Conservation (phyloP, 192 early-diverging fungal genomes). For the Coemansia umbellata region DNA sequence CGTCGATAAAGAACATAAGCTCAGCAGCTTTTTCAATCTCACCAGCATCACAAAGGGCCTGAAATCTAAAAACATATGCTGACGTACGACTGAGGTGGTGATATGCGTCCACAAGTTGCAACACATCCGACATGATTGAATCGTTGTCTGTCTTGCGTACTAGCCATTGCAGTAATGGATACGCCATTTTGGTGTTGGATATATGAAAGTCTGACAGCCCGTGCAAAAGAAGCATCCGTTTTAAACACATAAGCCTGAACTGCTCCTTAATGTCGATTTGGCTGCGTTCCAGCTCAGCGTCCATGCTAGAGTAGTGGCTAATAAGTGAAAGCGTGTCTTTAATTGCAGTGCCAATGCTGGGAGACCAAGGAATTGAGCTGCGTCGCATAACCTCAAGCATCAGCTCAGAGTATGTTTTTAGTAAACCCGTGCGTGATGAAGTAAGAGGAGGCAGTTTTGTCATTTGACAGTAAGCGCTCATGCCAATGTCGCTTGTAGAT, state of each 20-base stretch:
- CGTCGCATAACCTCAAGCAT: constrained; percentile 62
- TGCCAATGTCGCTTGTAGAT: background rate
- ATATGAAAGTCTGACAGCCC: constrained; percentile 58
- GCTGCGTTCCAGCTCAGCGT: constrained; percentile 15
- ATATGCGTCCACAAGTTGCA: constrained; percentile 59
- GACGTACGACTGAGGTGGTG: constrained; percentile 53
- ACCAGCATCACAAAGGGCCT: constrained; percentile 50
- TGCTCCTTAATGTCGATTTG: constrained; percentile 56
- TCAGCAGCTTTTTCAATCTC: constrained; percentile 6
- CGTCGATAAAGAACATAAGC: constrained; percentile 18
- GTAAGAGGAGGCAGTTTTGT: constrained; percentile 16
- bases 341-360: constrained; percentile 47
- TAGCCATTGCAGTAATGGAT: constrained; percentile 54
- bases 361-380: constrained; percentile 63
- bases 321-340: constrained; percentile 2
- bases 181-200: constrained; percentile 54
- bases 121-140: constrained; percentile 57
- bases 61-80: constrained; percentile 55
- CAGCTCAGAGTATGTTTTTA: constrained; percentile 30
- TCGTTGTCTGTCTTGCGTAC: constrained; percentile 43
- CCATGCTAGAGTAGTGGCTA: background rate
- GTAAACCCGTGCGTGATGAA: constrained; percentile 5
- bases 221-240: constrained; percentile 57
- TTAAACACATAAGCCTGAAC: constrained; percentile 60
- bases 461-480: background rate